Evolutionary conservation across 352 stramenopile species (phyloP).

Genomic region (Pythium aristosporum): DNA sequence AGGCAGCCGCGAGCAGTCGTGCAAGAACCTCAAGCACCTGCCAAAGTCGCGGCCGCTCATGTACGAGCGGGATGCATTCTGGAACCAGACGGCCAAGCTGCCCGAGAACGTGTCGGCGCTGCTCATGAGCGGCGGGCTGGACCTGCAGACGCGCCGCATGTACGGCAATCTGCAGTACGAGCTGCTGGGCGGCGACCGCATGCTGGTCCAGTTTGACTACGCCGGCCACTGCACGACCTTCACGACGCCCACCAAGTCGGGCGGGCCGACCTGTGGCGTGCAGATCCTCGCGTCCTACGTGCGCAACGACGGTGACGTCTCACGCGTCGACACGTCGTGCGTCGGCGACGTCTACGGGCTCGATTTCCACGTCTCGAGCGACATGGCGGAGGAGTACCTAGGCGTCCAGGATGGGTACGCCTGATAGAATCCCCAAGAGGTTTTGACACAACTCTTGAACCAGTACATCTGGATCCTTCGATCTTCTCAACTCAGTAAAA

Average conservation of each 20-base stretch:
- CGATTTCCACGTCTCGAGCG: conserved; percentile 35
- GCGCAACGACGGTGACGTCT: conserved; percentile 46
- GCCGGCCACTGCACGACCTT: conserved; percentile 53
- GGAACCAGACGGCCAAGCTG: conserved; percentile 16
- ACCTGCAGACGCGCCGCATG: conserved; percentile 30
- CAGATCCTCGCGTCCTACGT: conserved; percentile 73
- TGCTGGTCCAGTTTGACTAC: conserved; percentile 29
- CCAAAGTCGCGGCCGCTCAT: conserved; percentile 13
- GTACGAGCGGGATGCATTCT: conserved; percentile 28
- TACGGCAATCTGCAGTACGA: conserved; percentile 29
- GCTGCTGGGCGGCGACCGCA: conserved; percentile 17
- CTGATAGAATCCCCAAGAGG: neutral
- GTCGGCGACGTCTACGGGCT: conserved; percentile 55
- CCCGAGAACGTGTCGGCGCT: conserved; percentile 26
- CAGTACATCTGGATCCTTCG: neutral
- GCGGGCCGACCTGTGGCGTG: conserved; percentile 56
- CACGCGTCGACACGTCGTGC: conserved; percentile 66
- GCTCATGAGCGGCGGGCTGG: conserved; percentile 28
- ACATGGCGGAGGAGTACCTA: conserved; percentile 40
- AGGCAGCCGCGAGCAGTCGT: conserved; percentile 55
- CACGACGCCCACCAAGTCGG: conserved; percentile 51
- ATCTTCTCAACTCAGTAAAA: neutral
- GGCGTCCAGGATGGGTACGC: conserved; percentile 39
- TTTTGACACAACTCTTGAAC: neutral
- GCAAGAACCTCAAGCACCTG: conserved; percentile 21